Base-by-base conservation (phyloP, 169 alveolate species). In the Cryptosporidium meleagridis region DNA sequence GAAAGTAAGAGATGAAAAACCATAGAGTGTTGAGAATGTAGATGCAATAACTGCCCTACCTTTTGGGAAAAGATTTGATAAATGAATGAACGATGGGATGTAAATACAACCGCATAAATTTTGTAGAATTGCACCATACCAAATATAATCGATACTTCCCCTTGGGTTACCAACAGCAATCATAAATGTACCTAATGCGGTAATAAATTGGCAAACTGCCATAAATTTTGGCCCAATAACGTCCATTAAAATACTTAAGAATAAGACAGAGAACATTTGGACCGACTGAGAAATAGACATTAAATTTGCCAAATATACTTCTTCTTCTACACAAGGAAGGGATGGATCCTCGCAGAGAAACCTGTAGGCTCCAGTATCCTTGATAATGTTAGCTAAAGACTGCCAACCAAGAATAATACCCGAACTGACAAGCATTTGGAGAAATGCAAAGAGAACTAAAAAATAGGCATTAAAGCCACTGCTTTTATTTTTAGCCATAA, bases 401-500 rank as follows among this genome's bases (percentile, higher is more conserved):
- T 59, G 89, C 89, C 89, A 80, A 26, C 89, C 89, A n/a, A 80
- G 62, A 26, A 80, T 80, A 21, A 80, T 80, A 14, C 89, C 89
- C 10, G 89, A 80, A 18, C 89, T 80, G 8, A 80, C 59, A 61
- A 80, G 45, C 75, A 80, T 80, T 62, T 80, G 89, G 39, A 39
- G 26, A 59, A 35, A 80, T 59, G 89, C 59, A 4, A 80, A 18
- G 23, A 41, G 26, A 23, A 59, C 51, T 35, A 80, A 35, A 33
- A 80, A 45, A 41, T 61, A 61, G 18, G 80, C 23, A 21, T 41
- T 39, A 21, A 35, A 37, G 37, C 39, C 39, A 29, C 33, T 62
- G 5, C 67, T 65, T 10, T 61, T 67, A 5, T 59, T 41, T 26
- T 62, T 41, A 10, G 14, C 29, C 62, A 14, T 39, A 33, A 73